Conservation (phyloP, 2,329 filamentous ascomycete genomes). For the Penicillium fuscoglaucum region DNA sequence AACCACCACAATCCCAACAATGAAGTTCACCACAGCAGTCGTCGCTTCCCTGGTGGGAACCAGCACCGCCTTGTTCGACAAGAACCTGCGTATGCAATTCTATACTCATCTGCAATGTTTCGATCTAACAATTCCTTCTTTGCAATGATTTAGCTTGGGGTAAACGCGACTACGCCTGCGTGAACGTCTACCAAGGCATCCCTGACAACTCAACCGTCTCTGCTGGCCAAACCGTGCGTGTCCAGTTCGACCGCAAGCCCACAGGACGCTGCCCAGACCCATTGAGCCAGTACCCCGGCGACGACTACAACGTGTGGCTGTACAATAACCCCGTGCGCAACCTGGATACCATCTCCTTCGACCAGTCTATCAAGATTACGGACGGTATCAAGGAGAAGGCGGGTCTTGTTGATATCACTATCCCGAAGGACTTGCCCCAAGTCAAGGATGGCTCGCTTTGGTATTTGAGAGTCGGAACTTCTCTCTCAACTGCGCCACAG, state of each 20-base stretch:
- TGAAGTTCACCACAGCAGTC: slow-evolving; percentile 34
- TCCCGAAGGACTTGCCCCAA: slow-evolving; percentile 27
- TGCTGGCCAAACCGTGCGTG: slow-evolving; percentile 24
- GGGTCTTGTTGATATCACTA: slow-evolving; percentile 25
- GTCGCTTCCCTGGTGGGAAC: slow-evolving; percentile 27
- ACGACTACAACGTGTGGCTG: slow-evolving; percentile 30
- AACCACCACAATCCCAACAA: slow-evolving; percentile 15
- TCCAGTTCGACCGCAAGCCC: slow-evolving; percentile 31
- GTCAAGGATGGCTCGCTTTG: slow-evolving; percentile 30
- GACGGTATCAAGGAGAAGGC: slow-evolving; percentile 20
- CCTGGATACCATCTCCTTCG: slow-evolving; percentile 22
- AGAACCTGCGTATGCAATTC: slow-evolving; percentile 28
- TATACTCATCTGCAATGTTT: neutral
- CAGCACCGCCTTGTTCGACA: slow-evolving; percentile 34
- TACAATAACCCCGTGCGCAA: slow-evolving; percentile 35
- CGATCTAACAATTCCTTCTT: neutral
- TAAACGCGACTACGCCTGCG: slow-evolving; percentile 35
- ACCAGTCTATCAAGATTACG: slow-evolving; percentile 23
- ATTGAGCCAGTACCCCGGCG: slow-evolving; percentile 22
- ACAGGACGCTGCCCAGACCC: slow-evolving; percentile 28
- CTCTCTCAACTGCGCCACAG: slow-evolving; percentile 30
- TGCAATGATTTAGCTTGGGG: slow-evolving; percentile 30
- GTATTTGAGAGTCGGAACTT: slow-evolving; percentile 32
- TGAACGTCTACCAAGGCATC: slow-evolving; percentile 37
- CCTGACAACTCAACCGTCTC: slow-evolving; percentile 34